Percentiles rank a stretch among this genome's conserved stretches.
phyloP scores from a whole-genome alignment of 2,329 filamentous ascomycete genomes.

The Hirsutella rhossiliensis region DNA sequence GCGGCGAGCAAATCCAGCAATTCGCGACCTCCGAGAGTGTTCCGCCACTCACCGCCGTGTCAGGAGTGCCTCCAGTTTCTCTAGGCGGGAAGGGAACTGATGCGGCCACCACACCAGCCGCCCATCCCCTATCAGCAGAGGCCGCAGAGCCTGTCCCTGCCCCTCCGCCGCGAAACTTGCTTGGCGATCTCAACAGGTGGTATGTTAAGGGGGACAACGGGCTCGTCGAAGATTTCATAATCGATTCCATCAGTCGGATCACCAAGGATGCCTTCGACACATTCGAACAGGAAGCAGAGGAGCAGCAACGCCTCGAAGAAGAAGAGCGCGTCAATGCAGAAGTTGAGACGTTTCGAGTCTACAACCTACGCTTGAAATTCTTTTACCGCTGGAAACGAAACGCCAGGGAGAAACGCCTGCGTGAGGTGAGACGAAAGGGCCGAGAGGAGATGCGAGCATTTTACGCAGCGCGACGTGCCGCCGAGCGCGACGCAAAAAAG shows the following conservation, averaged over 20 bases:
- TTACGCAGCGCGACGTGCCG: conserved; percentile 24
- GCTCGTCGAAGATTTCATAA: conserved; percentile 37
- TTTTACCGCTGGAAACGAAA: conserved; percentile 44
- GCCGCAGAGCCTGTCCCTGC: conserved; percentile 3
- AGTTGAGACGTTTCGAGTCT: conserved; percentile 33
- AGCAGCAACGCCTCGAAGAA: conserved; percentile 31
- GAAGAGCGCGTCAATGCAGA: conserved; percentile 32
- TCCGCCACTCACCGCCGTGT: not conserved
- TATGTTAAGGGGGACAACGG: conserved; percentile 41
- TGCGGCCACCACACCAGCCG: not conserved
- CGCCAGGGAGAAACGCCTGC: conserved; percentile 34
- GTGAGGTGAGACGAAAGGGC: conserved; percentile 37
- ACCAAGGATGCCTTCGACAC: conserved; percentile 28
- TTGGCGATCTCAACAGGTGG: conserved; percentile 41
- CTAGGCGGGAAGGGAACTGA: not conserved
- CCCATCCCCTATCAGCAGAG: conserved; percentile 4
- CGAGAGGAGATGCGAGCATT: conserved; percentile 38
- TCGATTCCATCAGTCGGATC: conserved; percentile 31
- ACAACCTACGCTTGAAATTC: conserved; percentile 39
- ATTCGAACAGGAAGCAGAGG: conserved; percentile 27
- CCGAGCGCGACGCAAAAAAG: conserved; percentile 20
- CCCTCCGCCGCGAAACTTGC: conserved; percentile 22
- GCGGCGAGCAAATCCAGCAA: no score
- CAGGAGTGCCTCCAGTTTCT: not conserved
- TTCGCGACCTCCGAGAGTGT: not conserved